Base-by-base conservation (phyloP, 2,329 filamentous ascomycete genomes). In the Dactylellina leptospora region DNA sequence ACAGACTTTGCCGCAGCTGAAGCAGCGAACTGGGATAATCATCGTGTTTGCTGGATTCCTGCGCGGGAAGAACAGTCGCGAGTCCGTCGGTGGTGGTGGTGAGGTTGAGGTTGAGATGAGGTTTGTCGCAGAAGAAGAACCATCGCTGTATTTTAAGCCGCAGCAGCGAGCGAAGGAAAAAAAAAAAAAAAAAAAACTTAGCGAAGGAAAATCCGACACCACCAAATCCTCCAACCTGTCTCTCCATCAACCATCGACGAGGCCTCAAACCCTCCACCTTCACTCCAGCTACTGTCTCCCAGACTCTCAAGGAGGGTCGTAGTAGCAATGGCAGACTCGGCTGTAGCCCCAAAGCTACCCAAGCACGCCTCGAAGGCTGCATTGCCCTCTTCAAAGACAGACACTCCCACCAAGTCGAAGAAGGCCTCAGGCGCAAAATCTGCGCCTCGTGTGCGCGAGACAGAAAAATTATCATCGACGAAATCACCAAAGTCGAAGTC, bases 11-110 rank as follows among this genome's bases (percentile, higher is more conserved):
- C 95, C 95, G 81, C 95, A 99, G 68, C 95, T 97, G 82, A 99
- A 99, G 83, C 95, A 99, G 77, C 95, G 92, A 76, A 99, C 91
- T 1, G 95, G 95, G 77, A 99, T 97, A 82, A 99, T 99, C 95
- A 99, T 99, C 64, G 58, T 71, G 64, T 62, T 16, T 56, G 51
- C 30, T 20, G 48, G 50, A 23, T 56, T 47, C 18, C 48, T 36
- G 55, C 25, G 40, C 2, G 16, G 22, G 13, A 36, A 58, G 13
- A 45, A 36, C 38, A 18, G 20, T 10, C n/a, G 58, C 23, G 10
- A 30, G 30, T 22, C 8, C 0, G 38, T 2, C 8, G 36, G 16
- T 10, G 11, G 28, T 36, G 23, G 36, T 38, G 47, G 55, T 54
- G 45, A 53, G 27, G 50, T 47, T 50, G 61, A 18, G 13, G 36